A percentile compares a stretch with the other conserved stretches of the same genome.
These are phyloP conservation scores for Vaccinium darrowii DNA, from an alignment of 148 eudicot genomes.

Conservation along the genomic window DNA sequence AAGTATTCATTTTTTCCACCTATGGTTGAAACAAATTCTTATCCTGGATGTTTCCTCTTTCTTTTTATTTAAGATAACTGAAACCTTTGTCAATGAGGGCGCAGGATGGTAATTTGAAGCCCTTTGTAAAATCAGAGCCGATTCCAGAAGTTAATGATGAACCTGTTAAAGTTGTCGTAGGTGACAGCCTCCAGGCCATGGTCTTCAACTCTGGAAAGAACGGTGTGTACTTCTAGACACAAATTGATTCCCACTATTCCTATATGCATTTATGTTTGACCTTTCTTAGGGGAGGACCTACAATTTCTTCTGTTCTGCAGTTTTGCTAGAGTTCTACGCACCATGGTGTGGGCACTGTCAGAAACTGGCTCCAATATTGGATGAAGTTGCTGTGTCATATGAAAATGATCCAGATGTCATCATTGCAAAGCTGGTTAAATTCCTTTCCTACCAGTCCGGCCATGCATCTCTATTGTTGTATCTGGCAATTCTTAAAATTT, in stretches of 20 bases:
- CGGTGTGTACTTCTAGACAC: conserved; percentile 24
- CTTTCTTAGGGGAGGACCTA: not conserved
- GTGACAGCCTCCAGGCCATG: conserved; percentile 49
- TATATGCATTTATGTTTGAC: not conserved
- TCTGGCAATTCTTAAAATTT: not conserved
- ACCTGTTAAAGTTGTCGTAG: conserved; percentile 70
- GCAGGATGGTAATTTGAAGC: conserved; percentile 54
- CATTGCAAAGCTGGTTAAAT: conserved; percentile 70
- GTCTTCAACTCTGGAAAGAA: conserved; percentile 57
- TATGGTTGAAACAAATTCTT: not conserved
- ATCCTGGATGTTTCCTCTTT: not conserved
- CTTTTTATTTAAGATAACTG: not conserved
- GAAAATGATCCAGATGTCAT: conserved; percentile 42
- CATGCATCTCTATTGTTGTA: not conserved
- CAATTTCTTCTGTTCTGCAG: conserved; percentile 26
- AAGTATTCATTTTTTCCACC: not conserved
- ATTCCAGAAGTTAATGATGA: conserved; percentile 55
- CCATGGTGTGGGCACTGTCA: conserved; percentile 83
- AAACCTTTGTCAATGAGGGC: conserved; percentile 7
- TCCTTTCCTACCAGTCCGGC: not conserved
- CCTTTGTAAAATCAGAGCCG: conserved; percentile 56
- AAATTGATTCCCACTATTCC: not conserved
- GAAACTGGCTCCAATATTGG: conserved; percentile 63
- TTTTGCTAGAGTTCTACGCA: conserved; percentile 64
- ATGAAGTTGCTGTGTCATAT: conserved; percentile 61